Conservation (phyloP, 768 basidiomycete genomes). For the Rhodotorula graminis region DNA sequence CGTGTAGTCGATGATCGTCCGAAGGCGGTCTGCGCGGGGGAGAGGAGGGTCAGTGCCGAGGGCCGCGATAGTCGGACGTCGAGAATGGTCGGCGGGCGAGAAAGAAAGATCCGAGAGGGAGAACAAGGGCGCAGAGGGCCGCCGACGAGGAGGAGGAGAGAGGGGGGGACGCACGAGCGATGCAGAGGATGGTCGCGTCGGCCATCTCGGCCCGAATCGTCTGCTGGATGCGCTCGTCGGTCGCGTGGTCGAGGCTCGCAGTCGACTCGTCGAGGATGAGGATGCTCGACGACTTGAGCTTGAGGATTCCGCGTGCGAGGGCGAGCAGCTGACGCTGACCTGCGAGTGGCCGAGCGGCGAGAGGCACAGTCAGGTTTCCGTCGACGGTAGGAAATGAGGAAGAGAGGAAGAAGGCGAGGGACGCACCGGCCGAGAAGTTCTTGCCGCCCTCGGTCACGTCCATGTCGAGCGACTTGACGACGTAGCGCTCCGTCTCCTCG, state of each 20-base stretch:
- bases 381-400: not conserved
- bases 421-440: constrained; percentile 42
- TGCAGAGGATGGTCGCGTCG: constrained; percentile 70
- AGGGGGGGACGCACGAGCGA: constrained; percentile 65
- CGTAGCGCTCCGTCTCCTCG: constrained; percentile 20
- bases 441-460: constrained; percentile 39
- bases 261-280: constrained; percentile 45
- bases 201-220: constrained; percentile 69
- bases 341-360: not conserved
- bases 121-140: too few relatives aligned
- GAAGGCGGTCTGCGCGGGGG: constrained; percentile 24
- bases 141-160: too few relatives aligned
- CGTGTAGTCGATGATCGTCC: constrained; percentile 49
- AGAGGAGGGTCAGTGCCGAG: not conserved
- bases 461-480: constrained; percentile 38
- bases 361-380: not conserved
- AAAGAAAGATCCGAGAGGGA: too few relatives aligned
- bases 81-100: not conserved
- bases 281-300: constrained; percentile 39
- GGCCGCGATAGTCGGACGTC: too few relatives aligned
- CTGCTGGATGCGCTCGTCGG: constrained; percentile 56
- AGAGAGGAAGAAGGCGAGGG: not conserved
- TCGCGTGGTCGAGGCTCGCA: constrained; percentile 41
- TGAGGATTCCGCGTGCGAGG: constrained; percentile 43
- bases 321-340: constrained; percentile 44